phyloP scores from a whole-genome alignment of 2,329 filamentous ascomycete genomes.

The Aspergillus pseudoglaucus region DNA sequence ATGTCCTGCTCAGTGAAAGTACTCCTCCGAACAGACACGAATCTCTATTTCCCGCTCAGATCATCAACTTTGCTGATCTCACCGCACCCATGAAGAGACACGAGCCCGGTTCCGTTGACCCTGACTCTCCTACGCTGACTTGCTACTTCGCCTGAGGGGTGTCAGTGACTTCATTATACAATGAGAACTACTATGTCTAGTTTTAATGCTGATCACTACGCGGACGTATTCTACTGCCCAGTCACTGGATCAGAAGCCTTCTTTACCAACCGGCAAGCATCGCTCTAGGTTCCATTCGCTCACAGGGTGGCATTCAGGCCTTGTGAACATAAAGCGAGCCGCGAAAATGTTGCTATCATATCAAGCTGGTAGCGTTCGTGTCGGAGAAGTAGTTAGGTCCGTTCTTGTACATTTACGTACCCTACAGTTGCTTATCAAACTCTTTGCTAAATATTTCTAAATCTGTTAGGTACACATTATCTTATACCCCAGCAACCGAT shows the following conservation, averaged over 20 bases:
- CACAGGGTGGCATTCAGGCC: conserved; percentile 27
- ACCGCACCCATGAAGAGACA: too few relatives aligned
- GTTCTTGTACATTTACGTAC: conserved; percentile 7
- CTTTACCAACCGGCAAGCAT: conserved; percentile 14
- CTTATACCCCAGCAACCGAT: conserved; percentile 83
- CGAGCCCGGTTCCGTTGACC: too few relatives aligned
- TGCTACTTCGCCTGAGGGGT: too few relatives aligned
- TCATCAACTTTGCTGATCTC: too few relatives aligned
- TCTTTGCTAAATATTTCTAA: conserved; percentile 3
- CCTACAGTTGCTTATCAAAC: not conserved
- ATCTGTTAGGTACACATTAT: conserved; percentile 62
- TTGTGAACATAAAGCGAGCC: conserved; percentile 14
- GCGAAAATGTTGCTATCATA: conserved; percentile 76
- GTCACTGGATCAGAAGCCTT: conserved; percentile 25
- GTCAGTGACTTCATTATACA: conserved; percentile 2
- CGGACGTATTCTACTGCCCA: conserved; percentile 39
- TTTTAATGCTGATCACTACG: conserved; percentile 39
- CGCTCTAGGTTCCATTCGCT: conserved; percentile 25
- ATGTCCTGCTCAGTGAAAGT: too few relatives aligned
- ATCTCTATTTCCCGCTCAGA: too few relatives aligned
- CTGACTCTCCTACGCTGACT: too few relatives aligned
- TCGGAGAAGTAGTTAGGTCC: conserved; percentile 88
- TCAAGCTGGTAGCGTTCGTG: conserved; percentile 84
- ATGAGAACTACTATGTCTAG: conserved; percentile 15
- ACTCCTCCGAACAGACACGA: too few relatives aligned